Conservation (phyloP, 2,329 filamentous ascomycete genomes). For the Sporothrix brasiliensis region DNA sequence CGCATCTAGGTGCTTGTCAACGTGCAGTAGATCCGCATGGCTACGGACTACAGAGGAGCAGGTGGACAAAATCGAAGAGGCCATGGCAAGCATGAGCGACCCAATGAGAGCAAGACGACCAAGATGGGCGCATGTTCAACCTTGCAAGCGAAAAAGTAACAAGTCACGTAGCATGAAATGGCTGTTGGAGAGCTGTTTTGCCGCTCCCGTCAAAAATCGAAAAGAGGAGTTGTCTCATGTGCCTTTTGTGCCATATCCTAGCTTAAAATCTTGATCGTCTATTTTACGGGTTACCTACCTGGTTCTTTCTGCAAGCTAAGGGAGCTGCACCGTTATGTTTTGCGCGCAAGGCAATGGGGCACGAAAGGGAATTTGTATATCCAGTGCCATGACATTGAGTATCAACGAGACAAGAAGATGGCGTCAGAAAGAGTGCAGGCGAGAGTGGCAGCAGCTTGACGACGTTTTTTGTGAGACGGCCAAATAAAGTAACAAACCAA, state of each 20-base stretch:
- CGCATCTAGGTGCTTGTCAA: conserved; percentile 25
- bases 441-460: background rate
- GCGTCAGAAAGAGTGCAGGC: conserved; percentile 5
- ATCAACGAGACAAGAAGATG: background rate
- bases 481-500: background rate
- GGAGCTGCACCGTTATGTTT: conserved; percentile 19
- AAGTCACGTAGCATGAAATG: background rate
- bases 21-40: conserved; percentile 30
- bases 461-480: background rate
- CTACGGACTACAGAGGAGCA: conserved; percentile 4
- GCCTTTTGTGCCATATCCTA: background rate
- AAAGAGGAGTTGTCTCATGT: conserved; percentile 1
- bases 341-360: background rate
- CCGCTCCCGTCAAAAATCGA: background rate
- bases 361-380: background rate
- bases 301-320: conserved; percentile 3
- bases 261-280: conserved; percentile 7
- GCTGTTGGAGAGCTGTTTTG: conserved; percentile 9
- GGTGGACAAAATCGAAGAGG: conserved; percentile 21
- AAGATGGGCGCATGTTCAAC: background rate
- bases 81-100: background rate
- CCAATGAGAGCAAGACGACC: conserved; percentile 2
- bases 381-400: conserved; percentile 24
- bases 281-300: background rate
- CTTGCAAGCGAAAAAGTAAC: background rate